phyloP scores from a whole-genome alignment of 1,139 yeast species.

The Eremothecium sinecaudum region DNA sequence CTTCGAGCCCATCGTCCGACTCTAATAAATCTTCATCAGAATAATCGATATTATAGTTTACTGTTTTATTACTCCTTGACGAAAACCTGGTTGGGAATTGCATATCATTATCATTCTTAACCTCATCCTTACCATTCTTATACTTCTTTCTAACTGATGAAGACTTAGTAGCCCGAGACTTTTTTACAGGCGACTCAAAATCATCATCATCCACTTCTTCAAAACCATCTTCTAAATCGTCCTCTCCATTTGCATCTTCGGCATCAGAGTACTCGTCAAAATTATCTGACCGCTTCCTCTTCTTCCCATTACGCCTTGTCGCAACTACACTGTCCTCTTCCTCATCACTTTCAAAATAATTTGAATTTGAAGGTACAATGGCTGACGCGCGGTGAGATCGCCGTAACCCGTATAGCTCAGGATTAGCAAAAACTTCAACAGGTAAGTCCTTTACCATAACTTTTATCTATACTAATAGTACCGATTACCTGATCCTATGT shows the following conservation, averaged over 20 bases:
- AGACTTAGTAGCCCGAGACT: conserved; percentile 16
- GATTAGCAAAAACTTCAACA: conserved; percentile 43
- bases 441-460: conserved; percentile 24
- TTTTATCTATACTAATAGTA: not conserved
- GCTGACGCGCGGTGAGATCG: conserved; percentile 69
- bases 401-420: conserved; percentile 87
- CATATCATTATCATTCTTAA: conserved; percentile 15
- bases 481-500: conserved; percentile 6
- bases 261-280: conserved; percentile 21
- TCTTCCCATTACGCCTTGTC: conserved; percentile 16
- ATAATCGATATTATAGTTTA: conserved; percentile 69
- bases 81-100: conserved; percentile 53
- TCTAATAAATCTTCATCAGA: conserved; percentile 57
- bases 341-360: conserved; percentile 30
- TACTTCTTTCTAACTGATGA: conserved; percentile 19
- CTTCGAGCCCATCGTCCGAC: conserved; percentile 40
- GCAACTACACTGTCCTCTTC: conserved; percentile 30
- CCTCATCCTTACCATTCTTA: conserved; percentile 16
- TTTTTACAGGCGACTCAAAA: conserved; percentile 3
- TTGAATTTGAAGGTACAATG: conserved; percentile 41
- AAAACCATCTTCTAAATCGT: conserved; percentile 20
- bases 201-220: conserved; percentile 30
- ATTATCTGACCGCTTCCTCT: conserved; percentile 17
- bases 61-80: conserved; percentile 57
- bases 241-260: conserved; percentile 19